phyloP scores from a whole-genome alignment of 345 rosid species.

The Laguncularia racemosa region DNA sequence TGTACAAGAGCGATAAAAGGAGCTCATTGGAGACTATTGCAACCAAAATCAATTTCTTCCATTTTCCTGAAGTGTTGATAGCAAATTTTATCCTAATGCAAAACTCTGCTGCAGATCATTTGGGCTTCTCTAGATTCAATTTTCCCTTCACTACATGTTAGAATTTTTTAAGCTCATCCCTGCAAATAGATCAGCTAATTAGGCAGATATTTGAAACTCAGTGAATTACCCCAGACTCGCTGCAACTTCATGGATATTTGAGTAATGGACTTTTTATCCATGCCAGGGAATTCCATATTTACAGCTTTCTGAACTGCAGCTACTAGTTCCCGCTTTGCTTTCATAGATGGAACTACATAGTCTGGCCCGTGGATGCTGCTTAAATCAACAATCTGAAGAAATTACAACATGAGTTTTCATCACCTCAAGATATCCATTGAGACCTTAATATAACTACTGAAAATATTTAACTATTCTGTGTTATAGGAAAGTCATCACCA shows the following conservation, averaged over 20 bases:
- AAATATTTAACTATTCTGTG: background rate
- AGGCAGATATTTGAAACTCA: background rate
- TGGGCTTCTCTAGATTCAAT: no score
- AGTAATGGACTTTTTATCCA: conserved; percentile 55
- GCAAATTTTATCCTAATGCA: no score
- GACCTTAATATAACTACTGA: background rate
- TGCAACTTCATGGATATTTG: conserved; percentile 65
- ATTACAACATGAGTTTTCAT: conserved; percentile 2
- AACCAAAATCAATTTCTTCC: no score
- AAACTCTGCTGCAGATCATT: no score
- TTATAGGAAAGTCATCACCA: no score
- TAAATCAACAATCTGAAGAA: conserved; percentile 62
- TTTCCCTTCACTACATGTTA: no score
- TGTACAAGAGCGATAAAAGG: no score
- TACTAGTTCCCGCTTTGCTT: conserved; percentile 51
- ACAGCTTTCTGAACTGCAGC: conserved; percentile 71
- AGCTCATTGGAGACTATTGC: no score
- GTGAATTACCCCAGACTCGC: conserved; percentile 64
- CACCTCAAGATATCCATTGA: background rate
- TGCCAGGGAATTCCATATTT: conserved; percentile 57
- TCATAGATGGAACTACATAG: conserved; percentile 45
- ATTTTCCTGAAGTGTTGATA: no score
- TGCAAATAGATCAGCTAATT: no score
- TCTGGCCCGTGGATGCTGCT: conserved; percentile 65
- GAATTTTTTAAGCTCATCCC: no score